Conservation (phyloP, 768 basidiomycete genomes). For the Naematelia aurantialba region DNA sequence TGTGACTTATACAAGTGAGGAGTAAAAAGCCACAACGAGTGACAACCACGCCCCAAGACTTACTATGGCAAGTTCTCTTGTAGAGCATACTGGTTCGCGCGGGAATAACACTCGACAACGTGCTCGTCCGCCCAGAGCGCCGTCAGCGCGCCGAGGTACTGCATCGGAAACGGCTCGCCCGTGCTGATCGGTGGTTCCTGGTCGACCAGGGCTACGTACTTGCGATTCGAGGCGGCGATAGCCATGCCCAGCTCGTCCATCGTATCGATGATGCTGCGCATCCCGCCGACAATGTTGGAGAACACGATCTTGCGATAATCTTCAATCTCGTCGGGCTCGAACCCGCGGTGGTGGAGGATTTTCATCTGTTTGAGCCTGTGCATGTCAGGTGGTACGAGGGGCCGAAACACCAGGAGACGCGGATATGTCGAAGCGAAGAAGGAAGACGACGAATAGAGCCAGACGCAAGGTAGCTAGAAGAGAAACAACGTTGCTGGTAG, state of each 20-base stretch:
- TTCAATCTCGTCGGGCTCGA: constrained; percentile 76
- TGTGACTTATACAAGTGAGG: not conserved
- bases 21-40: not conserved
- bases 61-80: constrained; percentile 67
- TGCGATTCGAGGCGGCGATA: constrained; percentile 60
- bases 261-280: constrained; percentile 75
- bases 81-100: constrained; percentile 85
- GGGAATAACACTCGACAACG: constrained; percentile 68
- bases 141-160: constrained; percentile 65
- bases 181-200: constrained; percentile 69
- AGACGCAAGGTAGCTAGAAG: not conserved
- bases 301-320: constrained; percentile 80
- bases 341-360: constrained; percentile 82
- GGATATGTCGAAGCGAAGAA: not conserved
- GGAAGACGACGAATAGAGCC: not conserved
- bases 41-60: constrained; percentile 53
- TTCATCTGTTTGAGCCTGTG: constrained; percentile 77
- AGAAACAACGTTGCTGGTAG: constrained; percentile 9
- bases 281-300: constrained; percentile 81
- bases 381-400: too few species aligned
- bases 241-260: constrained; percentile 85
- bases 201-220: constrained; percentile 63
- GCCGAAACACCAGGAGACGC: not conserved
- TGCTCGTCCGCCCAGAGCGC: constrained; percentile 72
- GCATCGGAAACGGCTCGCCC: constrained; percentile 70